These are phyloP conservation scores for Clavariopsis aquatica DNA, from an alignment of 495 filamentous ascomycete species.

Conservation along the genomic window DNA sequence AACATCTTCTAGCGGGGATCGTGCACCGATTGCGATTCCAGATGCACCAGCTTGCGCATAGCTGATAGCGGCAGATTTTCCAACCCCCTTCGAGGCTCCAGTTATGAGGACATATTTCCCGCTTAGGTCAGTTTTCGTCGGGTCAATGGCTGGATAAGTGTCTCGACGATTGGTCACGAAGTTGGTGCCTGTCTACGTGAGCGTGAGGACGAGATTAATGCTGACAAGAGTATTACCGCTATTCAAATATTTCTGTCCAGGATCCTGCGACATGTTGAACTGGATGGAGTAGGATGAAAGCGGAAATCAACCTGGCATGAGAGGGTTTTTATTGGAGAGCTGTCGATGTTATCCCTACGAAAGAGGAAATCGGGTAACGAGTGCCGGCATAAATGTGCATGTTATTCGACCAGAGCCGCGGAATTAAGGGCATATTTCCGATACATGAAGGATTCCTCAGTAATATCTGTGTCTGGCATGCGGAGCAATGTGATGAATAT, in stretches of 20 bases:
- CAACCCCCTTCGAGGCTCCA: slow-evolving; percentile 41
- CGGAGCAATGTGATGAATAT: too few species aligned
- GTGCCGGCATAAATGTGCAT: too few species aligned
- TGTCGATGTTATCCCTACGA: too few species aligned
- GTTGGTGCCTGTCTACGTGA: background rate
- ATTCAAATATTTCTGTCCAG: slow-evolving; percentile 5
- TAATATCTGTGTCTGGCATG: too few species aligned
- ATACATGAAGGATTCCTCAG: too few species aligned
- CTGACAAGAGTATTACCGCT: background rate
- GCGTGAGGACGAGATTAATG: background rate
- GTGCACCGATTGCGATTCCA: slow-evolving; percentile 46
- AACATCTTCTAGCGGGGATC: slow-evolving; percentile 45
- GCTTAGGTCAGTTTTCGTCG: slow-evolving; percentile 31
- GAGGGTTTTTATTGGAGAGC: too few species aligned
- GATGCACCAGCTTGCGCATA: slow-evolving; percentile 40
- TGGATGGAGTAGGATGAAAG: background rate
- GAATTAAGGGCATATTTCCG: too few species aligned
- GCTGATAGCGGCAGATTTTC: slow-evolving; percentile 32
- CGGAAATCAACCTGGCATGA: too few species aligned
- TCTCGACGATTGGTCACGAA: slow-evolving; percentile 20
- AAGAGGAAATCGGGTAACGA: too few species aligned
- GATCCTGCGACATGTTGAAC: slow-evolving; percentile 7
- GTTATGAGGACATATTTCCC: slow-evolving; percentile 40
- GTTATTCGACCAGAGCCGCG: too few species aligned
- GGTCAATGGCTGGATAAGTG: slow-evolving; percentile 41